Evolutionary conservation across 2,329 filamentous ascomycete species (phyloP).

Genomic region (Penicillium sp.): DNA sequence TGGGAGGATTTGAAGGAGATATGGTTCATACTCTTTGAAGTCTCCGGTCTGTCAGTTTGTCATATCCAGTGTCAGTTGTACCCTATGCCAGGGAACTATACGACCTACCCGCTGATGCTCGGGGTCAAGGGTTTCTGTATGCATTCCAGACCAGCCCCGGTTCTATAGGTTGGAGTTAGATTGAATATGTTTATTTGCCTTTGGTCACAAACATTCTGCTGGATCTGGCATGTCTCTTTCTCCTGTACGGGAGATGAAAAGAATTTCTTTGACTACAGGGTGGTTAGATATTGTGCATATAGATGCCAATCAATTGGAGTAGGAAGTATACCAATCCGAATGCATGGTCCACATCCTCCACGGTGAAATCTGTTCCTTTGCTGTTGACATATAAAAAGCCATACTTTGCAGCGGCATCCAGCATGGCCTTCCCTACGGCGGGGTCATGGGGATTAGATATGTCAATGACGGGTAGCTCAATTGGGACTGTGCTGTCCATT

Average conservation of each 20-base stretch:
- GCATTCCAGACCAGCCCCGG: slow-evolving; percentile 84
- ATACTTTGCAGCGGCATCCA: slow-evolving; percentile 75
- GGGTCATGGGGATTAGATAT: slow-evolving; percentile 62
- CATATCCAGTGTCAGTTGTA: slow-evolving; percentile 13
- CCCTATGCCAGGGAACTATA: not conserved
- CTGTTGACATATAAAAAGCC: slow-evolving; percentile 90
- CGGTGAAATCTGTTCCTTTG: slow-evolving; percentile 65
- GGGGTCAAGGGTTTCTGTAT: slow-evolving; percentile 83
- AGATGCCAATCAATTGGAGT: not conserved
- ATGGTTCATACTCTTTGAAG: slow-evolving; percentile 71
- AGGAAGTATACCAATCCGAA: slow-evolving; percentile 65
- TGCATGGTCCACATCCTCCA: slow-evolving; percentile 63
- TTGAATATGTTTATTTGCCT: not conserved
- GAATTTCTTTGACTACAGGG: slow-evolving; percentile 63
- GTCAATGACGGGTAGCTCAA: slow-evolving; percentile 76
- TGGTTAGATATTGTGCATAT: slow-evolving; percentile 4
- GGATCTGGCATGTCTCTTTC: slow-evolving; percentile 72
- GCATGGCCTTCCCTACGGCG: slow-evolving; percentile 63
- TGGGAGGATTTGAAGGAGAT: not conserved
- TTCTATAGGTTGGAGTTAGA: slow-evolving; percentile 54
- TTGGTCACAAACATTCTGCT: slow-evolving; percentile 51
- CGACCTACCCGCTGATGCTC: slow-evolving; percentile 68
- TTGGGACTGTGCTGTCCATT: slow-evolving; percentile 28
- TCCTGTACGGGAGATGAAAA: slow-evolving; percentile 69
- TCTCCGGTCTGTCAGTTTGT: slow-evolving; percentile 62